Evolutionary conservation across 164 flowering plant species (phyloP).

Genomic region (Umbilicus rupestris): DNA sequence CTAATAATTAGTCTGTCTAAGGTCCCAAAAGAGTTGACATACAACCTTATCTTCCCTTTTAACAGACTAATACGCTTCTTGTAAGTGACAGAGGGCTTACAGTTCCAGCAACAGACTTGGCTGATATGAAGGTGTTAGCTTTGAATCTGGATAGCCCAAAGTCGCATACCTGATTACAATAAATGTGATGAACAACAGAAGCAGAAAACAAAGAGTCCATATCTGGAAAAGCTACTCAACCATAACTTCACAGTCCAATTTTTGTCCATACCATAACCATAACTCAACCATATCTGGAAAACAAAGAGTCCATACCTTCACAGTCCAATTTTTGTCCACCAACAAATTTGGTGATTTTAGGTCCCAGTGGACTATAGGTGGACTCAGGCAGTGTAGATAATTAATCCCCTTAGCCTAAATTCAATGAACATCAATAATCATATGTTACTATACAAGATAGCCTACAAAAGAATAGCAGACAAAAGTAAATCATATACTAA

Average conservation of each 20-base stretch:
- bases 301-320: slow-evolving; percentile 45
- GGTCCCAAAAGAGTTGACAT: neutral
- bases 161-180: slow-evolving; percentile 66
- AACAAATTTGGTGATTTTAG: slow-evolving; percentile 88
- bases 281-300: neutral
- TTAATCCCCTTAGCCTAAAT: slow-evolving; percentile 91
- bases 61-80: neutral
- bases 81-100: slow-evolving; percentile 28
- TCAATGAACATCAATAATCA: slow-evolving; percentile 5
- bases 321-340: slow-evolving; percentile 95
- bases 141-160: slow-evolving; percentile 96
- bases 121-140: slow-evolving; percentile 79
- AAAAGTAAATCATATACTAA: slow-evolving; percentile 20
- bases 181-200: neutral
- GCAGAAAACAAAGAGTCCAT: neutral
- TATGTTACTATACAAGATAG: neutral
- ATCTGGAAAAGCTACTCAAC: neutral
- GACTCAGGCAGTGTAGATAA: slow-evolving; percentile 76
- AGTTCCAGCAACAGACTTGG: slow-evolving; percentile 98
- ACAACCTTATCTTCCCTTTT: neutral
- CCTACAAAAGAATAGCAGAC: neutral
- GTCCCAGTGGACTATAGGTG: slow-evolving; percentile 96
- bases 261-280: too few relatives aligned
- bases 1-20: neutral
- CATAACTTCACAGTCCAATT: slow-evolving; percentile 57